Evolutionary conservation across 2,329 filamentous ascomycete genomes (phyloP).

Genomic region (Alternaria sp.): DNA sequence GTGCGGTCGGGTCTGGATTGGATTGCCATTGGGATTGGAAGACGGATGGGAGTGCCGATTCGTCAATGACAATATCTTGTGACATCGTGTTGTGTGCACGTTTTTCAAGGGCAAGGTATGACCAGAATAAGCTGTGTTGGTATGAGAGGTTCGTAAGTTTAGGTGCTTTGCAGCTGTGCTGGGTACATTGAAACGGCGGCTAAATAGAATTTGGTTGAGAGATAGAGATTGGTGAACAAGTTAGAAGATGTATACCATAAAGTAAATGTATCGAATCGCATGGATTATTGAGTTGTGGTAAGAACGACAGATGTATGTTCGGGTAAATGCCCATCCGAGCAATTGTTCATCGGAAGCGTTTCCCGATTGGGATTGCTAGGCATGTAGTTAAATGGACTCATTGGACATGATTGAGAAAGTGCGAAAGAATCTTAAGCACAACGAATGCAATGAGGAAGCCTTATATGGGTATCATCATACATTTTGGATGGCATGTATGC

Average conservation of each 20-base stretch:
- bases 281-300: background rate
- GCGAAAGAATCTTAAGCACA: background rate
- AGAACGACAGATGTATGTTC: background rate
- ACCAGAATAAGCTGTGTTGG: background rate
- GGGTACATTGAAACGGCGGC: background rate
- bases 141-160: background rate
- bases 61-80: conserved; percentile 26
- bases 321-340: background rate
- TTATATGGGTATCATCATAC: conserved; percentile 17
- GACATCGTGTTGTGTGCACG: conserved; percentile 23
- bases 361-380: conserved; percentile 5
- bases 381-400: background rate
- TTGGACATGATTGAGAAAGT: background rate
- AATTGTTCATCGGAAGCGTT: conserved; percentile 7
- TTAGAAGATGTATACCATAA: too few relatives aligned
- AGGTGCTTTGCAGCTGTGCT: background rate
- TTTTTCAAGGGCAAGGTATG: background rate
- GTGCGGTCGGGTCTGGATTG: conserved; percentile 45
- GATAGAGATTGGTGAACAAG: background rate
- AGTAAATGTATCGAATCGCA: background rate
- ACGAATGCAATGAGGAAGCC: background rate
- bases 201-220: background rate
- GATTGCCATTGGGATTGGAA: conserved; percentile 44
- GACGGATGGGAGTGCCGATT: conserved; percentile 38
- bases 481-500: conserved; percentile 8